A percentile compares a stretch with the other conserved stretches of the same genome.
Evolutionary conservation across 495 filamentous ascomycete species (phyloP).

Genomic region (Lasiosphaeria hispida): DNA sequence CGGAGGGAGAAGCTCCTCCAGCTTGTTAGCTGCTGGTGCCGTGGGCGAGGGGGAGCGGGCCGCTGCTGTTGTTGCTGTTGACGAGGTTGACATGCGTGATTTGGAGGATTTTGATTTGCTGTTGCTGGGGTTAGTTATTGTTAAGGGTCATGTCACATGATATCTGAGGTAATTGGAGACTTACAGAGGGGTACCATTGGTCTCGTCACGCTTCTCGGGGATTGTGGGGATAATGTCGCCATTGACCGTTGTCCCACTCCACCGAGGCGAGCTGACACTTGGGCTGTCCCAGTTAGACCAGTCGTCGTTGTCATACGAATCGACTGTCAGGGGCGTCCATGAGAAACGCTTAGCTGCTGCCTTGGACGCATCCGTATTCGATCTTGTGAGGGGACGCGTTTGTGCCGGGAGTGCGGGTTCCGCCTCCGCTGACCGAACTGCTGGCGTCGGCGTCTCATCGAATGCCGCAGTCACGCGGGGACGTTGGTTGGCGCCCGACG

Average conservation of each 20-base stretch:
- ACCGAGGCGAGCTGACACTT: conserved; percentile 45
- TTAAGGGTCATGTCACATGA: no score
- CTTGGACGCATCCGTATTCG: conserved; percentile 33
- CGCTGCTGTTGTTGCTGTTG: background rate
- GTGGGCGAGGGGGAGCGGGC: background rate
- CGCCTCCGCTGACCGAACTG: background rate
- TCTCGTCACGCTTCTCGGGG: conserved; percentile 39
- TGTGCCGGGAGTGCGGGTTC: conserved; percentile 16
- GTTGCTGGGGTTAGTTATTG: background rate
- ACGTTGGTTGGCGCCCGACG: conserved; percentile 20
- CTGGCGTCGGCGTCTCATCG: conserved; percentile 20
- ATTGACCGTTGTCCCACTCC: conserved; percentile 50
- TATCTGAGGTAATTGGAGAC: conserved; percentile 8
- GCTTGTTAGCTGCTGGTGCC: conserved; percentile 21
- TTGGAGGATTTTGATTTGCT: conserved; percentile 26
- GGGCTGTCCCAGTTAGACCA: conserved; percentile 73
- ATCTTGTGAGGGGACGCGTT: conserved; percentile 19
- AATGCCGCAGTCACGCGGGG: conserved; percentile 23
- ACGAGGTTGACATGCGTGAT: conserved; percentile 10
- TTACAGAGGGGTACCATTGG: conserved; percentile 41
- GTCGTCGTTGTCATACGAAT: conserved; percentile 61
- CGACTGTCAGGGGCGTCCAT: conserved; percentile 46
- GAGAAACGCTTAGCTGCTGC: conserved; percentile 40
- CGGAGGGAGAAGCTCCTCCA: conserved; percentile 63
- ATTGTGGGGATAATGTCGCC: conserved; percentile 42